Percentiles rank a stretch among this genome's conserved stretches.
These are phyloP conservation scores for Monilinia fructicola DNA, from an alignment of 2,329 filamentous ascomycete genomes.

Conservation along the genomic window DNA sequence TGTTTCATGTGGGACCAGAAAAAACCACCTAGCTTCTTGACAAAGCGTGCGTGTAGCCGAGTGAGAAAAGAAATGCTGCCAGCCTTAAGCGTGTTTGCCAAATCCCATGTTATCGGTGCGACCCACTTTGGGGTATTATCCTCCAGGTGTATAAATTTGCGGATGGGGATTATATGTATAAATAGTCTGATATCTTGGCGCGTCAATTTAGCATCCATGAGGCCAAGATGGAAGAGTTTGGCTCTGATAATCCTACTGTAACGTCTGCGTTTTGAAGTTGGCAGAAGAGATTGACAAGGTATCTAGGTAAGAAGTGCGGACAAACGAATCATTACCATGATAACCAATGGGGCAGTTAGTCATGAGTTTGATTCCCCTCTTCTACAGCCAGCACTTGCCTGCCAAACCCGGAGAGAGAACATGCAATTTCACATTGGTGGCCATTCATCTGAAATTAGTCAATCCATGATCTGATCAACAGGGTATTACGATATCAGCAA, in stretches of 20 bases:
- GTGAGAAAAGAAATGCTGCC: background rate
- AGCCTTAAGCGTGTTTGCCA: background rate
- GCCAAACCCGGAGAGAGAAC: background rate
- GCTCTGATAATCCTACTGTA: background rate
- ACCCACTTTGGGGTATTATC: background rate
- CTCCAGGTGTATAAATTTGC: background rate
- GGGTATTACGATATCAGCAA: background rate
- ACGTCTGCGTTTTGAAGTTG: background rate
- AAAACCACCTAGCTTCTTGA: background rate
- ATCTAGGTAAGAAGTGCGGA: background rate
- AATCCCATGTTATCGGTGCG: background rate
- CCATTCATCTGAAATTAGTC: background rate
- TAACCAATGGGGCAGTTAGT: background rate
- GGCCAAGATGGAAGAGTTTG: background rate
- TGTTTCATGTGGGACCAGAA: slow-evolving; percentile 3
- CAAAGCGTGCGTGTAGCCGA: background rate
- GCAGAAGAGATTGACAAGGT: background rate
- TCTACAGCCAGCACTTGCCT: background rate
- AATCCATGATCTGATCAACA: background rate
- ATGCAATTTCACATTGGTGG: background rate
- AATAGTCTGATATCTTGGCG: background rate
- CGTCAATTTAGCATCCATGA: background rate
- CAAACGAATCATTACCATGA: background rate
- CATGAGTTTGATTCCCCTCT: background rate
- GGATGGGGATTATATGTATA: background rate